Evolutionary conservation across 495 filamentous ascomycete genomes (phyloP).

Genomic region (Massariosphaeria phaeospora): DNA sequence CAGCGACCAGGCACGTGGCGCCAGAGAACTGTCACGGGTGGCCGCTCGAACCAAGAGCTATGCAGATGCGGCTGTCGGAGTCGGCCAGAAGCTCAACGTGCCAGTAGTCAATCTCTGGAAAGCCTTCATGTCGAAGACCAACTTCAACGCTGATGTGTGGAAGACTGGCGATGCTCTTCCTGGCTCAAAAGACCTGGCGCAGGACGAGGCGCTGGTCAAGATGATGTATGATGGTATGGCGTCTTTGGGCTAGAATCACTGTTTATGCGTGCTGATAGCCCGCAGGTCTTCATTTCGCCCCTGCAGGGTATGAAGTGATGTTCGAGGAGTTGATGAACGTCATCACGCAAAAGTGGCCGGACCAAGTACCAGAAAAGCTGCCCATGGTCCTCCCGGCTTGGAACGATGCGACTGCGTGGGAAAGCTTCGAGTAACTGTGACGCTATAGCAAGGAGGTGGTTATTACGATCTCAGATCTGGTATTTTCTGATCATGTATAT

Average conservation of each 20-base stretch:
- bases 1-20: constrained; percentile 50
- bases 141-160: constrained; percentile 45
- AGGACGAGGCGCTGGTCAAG: constrained; percentile 46
- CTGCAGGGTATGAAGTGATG: constrained; percentile 55
- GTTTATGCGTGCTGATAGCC: neutral
- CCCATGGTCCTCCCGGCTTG: constrained; percentile 53
- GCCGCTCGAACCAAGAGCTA: constrained; percentile 63
- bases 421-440: constrained; percentile 15
- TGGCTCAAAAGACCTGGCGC: constrained; percentile 46
- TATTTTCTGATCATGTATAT: no score
- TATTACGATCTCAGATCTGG: no score
- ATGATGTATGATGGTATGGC: constrained; percentile 58
- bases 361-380: constrained; percentile 52
- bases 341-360: constrained; percentile 54
- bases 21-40: constrained; percentile 52
- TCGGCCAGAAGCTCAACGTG: constrained; percentile 58
- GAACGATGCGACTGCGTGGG: constrained; percentile 36
- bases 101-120: constrained; percentile 71
- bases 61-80: constrained; percentile 61
- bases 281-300: constrained; percentile 61
- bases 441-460: no score
- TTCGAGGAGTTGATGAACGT: constrained; percentile 52
- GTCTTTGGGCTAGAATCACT: neutral
- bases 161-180: constrained; percentile 46
- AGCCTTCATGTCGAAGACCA: constrained; percentile 60